Evolutionary conservation across 73 alveolate genomes (phyloP), one percentile per base, ranked within the genome.

Genomic region (Stentor coeruleus): DNA sequence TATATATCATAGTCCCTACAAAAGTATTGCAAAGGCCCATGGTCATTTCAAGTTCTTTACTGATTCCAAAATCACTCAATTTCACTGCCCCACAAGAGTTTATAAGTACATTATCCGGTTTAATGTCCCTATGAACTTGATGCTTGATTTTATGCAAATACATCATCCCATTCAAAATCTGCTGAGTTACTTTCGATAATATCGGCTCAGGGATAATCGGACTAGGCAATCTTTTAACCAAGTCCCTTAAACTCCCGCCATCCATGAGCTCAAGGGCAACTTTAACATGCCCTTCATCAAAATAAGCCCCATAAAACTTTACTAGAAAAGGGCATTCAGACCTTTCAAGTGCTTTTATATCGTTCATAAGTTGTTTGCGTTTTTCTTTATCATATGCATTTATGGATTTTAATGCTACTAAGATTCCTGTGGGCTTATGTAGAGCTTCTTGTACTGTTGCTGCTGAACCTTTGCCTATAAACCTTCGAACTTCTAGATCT

Each of bases 1-100:
- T 91, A 85, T 94, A 95, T 74, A 93, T 91, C 81, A 90, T 77
- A n/a, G 99, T 94, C 4, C 99, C 99, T 0, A 94, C 94, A 79
- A 87, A 92, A 41, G 99, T 94, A 15, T 91, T 86, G 36, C 98
- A 93, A 31, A 93, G 85, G 77, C 87, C 87, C 38, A 84, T 82
- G 2, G 93, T 85, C 77, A 86, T 85, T 55, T 91, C 98, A 3
- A 96, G 84, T 72, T 89, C 91, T 36, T 95, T 89, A 2, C 98
- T 87, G 2, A 97, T 96, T 38, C 99, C 99, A 82, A 97, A 97
- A 85, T 97, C 99, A 38, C 99, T 96, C 38, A 97, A 88, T 85
- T 97, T 97, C 3, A 96, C 99, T 73, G 89, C 88, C 30, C 99
- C 99, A 77, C 88, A 87, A 72, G 93, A 59, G 86, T 95, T 97